These are phyloP conservation scores for Discostella pseudostelligera DNA, from an alignment of 108 stramenopile species.

Conservation along the genomic window DNA sequence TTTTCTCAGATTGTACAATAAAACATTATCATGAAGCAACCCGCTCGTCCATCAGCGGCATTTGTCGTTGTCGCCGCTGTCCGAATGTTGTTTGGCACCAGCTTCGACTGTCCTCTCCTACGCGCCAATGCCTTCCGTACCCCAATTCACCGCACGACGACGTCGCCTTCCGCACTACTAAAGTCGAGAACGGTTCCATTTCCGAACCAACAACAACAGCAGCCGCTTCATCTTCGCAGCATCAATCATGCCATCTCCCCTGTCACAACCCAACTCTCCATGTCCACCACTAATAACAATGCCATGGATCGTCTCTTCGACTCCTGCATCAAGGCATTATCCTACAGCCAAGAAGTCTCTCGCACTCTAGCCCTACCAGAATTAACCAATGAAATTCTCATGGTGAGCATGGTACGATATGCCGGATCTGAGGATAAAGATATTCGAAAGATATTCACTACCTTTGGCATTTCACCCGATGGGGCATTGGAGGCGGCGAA, in stretches of 20 bases:
- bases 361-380: constrained; percentile 8
- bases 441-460: constrained; percentile 33
- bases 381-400: constrained; percentile 31
- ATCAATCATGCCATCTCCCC: background rate
- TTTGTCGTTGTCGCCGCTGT: background rate
- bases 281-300: constrained; percentile 16
- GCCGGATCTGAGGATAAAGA: constrained; percentile 37
- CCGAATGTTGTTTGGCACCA: background rate
- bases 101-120: too few relatives aligned
- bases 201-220: background rate
- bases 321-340: constrained; percentile 25
- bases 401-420: constrained; percentile 35
- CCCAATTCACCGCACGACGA: background rate
- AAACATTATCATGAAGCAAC: background rate
- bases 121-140: background rate
- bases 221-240: too few relatives aligned
- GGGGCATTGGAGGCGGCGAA: constrained; percentile 28
- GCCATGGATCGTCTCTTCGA: constrained; percentile 46
- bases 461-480: constrained; percentile 42
- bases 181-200: background rate
- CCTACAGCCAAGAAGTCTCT: constrained; percentile 29
- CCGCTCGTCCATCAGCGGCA: background rate
- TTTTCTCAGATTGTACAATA: too few relatives aligned
- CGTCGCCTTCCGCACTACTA: background rate
- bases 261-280: constrained; percentile 18